Evolutionary conservation across 2,329 filamentous ascomycete species (phyloP), one percentile per base, ranked within the genome.

Genomic region (Onygena corvina): DNA sequence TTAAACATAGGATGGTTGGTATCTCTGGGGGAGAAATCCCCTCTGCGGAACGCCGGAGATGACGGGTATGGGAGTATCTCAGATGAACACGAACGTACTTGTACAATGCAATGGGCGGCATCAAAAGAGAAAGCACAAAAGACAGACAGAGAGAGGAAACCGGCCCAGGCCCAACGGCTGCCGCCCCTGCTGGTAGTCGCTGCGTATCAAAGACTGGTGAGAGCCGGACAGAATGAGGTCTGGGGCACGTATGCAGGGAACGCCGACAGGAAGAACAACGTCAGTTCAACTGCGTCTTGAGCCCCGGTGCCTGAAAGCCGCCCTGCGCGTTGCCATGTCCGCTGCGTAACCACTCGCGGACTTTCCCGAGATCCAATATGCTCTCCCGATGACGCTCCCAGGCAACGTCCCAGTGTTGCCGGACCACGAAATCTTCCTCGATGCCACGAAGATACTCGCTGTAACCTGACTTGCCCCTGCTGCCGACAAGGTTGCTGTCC

Each of bases 321-420:
- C 36, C 36, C 12, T 42, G 36, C 12, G 3, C 12, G 9, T 25
- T 14, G 21, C 36, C 36, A 23, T 42, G 27, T 14, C 50, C 51
- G 18, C 47, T 50, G 34, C 52, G 46, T 47, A 56, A 50, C 50
- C 52, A 55, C 20, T 50, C 38, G 16, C 51, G 33, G 14, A 52
- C 38, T 21, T 42, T 46, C 18, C 52, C 53, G 23, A 73, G 60
- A 18, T 67, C 63, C 35, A 63, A 49, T 50, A 74, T 65, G 55
- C 65, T 67, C 8, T 66, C 61, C 29, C 64, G 59, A 54, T 74
- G 71, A 50, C 64, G 54, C 49, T 74, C 71, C 51, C 66, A 67
- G 3, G 70, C 69, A 11, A 72, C 64, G 35, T 72, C 67, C 71
- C 70, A 74, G 56, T 72, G 70, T 48, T 66, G 61, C n/a, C 67